phyloP scores from a whole-genome alignment of 1,284 basidiomycete genomes.

The Inonotus obliquus region DNA sequence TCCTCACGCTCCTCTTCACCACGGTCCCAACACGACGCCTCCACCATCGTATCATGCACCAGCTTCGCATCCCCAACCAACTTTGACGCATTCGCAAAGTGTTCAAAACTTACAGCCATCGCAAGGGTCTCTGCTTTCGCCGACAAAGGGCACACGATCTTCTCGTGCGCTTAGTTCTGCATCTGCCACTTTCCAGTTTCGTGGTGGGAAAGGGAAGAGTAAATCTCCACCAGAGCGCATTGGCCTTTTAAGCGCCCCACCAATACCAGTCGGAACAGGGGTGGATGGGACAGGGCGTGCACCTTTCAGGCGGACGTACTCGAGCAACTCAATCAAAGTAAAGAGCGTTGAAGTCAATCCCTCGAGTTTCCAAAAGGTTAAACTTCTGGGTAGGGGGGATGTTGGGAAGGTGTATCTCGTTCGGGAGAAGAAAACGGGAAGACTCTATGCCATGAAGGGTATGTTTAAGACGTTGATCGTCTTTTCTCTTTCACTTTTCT shows the following conservation, averaged over 20 bases:
- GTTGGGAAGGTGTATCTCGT: conserved; percentile 96
- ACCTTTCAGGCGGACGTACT: conserved; percentile 91
- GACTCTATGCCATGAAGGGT: conserved; percentile 97
- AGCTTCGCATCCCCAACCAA: background rate
- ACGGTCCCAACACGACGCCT: conserved; percentile 11
- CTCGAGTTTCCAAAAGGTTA: conserved; percentile 89
- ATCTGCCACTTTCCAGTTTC: conserved; percentile 18
- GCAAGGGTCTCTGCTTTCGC: conserved; percentile 11
- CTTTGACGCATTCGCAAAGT: conserved; percentile 14
- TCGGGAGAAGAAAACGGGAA: conserved; percentile 90
- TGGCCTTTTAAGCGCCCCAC: conserved; percentile 16
- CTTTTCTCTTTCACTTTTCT: background rate
- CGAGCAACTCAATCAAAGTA: conserved; percentile 96
- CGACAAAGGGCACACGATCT: conserved; percentile 10
- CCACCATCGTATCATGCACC: conserved; percentile 15
- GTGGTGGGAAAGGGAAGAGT: conserved; percentile 21
- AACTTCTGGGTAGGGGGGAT: conserved; percentile 93
- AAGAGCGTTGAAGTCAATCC: conserved; percentile 78
- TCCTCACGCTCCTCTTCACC: background rate
- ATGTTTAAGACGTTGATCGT: conserved; percentile 25
- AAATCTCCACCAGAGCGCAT: conserved; percentile 14
- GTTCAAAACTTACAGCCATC: conserved; percentile 14
- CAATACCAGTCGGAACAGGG: conserved; percentile 16
- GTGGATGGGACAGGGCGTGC: conserved; percentile 39
- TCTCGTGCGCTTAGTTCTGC: conserved; percentile 11